A percentile compares a stretch with the other conserved stretches of the same genome.
These are phyloP conservation scores for Gossypium turneri DNA, from an alignment of 345 rosid species.

Conservation along the genomic window DNA sequence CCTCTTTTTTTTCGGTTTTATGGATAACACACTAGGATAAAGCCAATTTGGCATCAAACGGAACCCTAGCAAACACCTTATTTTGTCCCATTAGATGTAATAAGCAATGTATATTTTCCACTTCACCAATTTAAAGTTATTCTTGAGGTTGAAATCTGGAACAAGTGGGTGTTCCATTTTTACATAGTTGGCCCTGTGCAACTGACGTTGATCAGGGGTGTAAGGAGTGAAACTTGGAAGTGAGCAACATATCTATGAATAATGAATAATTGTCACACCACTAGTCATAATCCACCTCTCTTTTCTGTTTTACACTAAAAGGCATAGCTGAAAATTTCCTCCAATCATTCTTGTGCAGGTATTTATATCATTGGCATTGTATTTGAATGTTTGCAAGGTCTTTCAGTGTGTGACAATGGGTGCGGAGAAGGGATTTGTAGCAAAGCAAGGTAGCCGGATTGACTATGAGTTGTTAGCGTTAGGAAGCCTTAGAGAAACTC, in stretches of 20 bases:
- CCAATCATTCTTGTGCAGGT: slow-evolving; percentile 40
- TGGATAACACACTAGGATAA: background rate
- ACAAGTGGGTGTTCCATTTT: background rate
- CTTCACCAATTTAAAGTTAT: background rate
- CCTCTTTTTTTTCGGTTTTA: background rate
- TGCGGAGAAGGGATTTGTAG: slow-evolving; percentile 29
- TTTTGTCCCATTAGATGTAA: background rate
- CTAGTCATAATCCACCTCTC: background rate
- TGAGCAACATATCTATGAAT: too few relatives aligned
- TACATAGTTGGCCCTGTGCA: background rate
- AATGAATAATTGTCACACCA: background rate
- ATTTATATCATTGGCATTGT: slow-evolving; percentile 51
- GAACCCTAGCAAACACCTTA: background rate
- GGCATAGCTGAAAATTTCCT: background rate
- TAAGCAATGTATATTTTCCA: background rate
- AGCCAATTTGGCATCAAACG: background rate
- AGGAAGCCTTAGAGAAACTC: slow-evolving; percentile 51
- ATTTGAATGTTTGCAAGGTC: slow-evolving; percentile 39
- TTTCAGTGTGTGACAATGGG: slow-evolving; percentile 55
- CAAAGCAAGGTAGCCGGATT: slow-evolving; percentile 56
- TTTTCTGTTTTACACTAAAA: background rate
- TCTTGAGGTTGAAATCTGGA: background rate
- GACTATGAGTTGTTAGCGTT: slow-evolving; percentile 45
- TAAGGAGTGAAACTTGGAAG: background rate
- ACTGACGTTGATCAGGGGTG: background rate